Percentiles rank a stretch among this genome's conserved stretches.
phyloP scores from a whole-genome alignment of 805 yeast species.

The Tetrapisispora pingtungensis region DNA sequence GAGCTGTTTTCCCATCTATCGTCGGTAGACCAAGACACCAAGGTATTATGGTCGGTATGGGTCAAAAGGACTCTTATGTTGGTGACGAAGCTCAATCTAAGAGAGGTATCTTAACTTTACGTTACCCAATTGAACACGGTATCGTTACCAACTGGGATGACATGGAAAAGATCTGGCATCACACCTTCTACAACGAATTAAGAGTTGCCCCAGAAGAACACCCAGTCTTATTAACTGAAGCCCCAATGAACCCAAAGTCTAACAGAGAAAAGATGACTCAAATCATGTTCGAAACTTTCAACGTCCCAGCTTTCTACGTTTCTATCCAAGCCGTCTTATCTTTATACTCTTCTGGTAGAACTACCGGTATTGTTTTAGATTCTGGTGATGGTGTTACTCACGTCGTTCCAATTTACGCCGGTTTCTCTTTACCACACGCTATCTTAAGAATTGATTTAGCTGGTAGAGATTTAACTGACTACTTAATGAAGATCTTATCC shows the following conservation, averaged over 20 bases:
- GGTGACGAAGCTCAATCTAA: slow-evolving; percentile 99
- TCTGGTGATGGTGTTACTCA: slow-evolving; percentile 99
- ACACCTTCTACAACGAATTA: slow-evolving; percentile 99
- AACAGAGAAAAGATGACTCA: slow-evolving; percentile 99
- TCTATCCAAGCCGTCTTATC: slow-evolving; percentile 98
- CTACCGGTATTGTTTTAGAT: slow-evolving; percentile 98
- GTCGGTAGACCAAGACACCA: slow-evolving; percentile 99
- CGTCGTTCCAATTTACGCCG: slow-evolving; percentile 99
- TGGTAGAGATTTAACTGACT: slow-evolving; percentile 98
- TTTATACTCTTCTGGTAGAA: slow-evolving; percentile 98
- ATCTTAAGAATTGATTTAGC: slow-evolving; percentile 98
- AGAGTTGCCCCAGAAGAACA: slow-evolving; percentile 99
- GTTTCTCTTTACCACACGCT: slow-evolving; percentile 98
- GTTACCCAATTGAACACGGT: slow-evolving; percentile 99
- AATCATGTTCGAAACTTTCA: slow-evolving; percentile 97
- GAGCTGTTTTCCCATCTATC: slow-evolving; percentile 99
- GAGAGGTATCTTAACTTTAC: slow-evolving; percentile 98
- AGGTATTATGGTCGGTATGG: slow-evolving; percentile 99
- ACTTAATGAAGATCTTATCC: slow-evolving; percentile 95
- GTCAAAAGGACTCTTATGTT: slow-evolving; percentile 98
- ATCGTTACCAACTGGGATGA: slow-evolving; percentile 99
- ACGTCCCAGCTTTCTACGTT: slow-evolving; percentile 98
- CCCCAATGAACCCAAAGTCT: slow-evolving; percentile 98
- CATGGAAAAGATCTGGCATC: slow-evolving; percentile 99
- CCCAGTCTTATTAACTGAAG: slow-evolving; percentile 98